A percentile compares a stretch with the other conserved stretches of the same genome.
Evolutionary conservation across 1,284 basidiomycete species (phyloP).

Genomic region (Ustilago trichophora): DNA sequence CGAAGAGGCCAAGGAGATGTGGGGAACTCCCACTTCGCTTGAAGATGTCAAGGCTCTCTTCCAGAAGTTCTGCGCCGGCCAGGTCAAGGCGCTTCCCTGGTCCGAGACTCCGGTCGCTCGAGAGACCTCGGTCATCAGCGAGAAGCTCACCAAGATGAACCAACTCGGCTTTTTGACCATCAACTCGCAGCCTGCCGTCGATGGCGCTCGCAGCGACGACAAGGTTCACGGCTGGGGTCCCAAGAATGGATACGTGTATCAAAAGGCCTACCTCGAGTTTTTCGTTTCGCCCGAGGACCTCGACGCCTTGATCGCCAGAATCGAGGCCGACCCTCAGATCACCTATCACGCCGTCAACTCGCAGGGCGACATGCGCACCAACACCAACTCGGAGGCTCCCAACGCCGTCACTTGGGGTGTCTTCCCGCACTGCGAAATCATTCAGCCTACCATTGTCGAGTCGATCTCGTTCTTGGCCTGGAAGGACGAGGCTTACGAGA

Average conservation of each 20-base stretch:
- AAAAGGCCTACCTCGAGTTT: constrained; percentile 93
- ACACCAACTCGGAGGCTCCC: constrained; percentile 88
- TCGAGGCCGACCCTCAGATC: constrained; percentile 87
- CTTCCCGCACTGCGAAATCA: constrained; percentile 89
- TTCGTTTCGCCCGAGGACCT: constrained; percentile 83
- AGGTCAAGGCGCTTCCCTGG: constrained; percentile 82
- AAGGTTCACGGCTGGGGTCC: constrained; percentile 71
- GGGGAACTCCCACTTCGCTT: constrained; percentile 47
- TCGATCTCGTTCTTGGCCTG: constrained; percentile 65
- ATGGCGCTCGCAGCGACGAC: constrained; percentile 78
- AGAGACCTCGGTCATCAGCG: constrained; percentile 85
- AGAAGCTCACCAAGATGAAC: constrained; percentile 84
- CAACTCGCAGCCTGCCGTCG: constrained; percentile 94
- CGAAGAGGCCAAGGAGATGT: constrained; percentile 73
- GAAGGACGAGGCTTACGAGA: constrained; percentile 67
- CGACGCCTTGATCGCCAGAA: constrained; percentile 79
- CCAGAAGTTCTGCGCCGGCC: constrained; percentile 66
- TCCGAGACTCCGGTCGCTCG: constrained; percentile 86
- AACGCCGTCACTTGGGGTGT: constrained; percentile 99
- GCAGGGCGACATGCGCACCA: constrained; percentile 86
- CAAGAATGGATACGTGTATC: constrained; percentile 69
- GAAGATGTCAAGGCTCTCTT: constrained; percentile 66
- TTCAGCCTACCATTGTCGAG: constrained; percentile 98
- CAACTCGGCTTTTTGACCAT: constrained; percentile 89
- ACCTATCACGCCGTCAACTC: constrained; percentile 94